phyloP scores from a whole-genome alignment of 345 rosid species.

The Salix exigua region DNA sequence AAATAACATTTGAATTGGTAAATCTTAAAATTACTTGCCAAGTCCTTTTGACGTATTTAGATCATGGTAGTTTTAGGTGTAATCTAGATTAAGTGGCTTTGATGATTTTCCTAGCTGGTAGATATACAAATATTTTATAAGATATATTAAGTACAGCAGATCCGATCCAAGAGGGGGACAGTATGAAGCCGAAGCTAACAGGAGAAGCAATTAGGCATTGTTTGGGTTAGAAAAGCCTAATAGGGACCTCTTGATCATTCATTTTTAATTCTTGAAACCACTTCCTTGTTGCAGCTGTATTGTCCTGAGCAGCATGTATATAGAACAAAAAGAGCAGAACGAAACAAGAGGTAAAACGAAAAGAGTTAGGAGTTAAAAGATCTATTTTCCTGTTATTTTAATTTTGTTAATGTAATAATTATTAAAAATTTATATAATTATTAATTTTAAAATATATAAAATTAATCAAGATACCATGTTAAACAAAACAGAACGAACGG shows the following conservation, averaged over 20 bases:
- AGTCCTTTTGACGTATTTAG: neutral
- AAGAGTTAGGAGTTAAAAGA: no score
- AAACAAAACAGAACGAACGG: constrained; percentile 17
- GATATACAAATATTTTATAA: neutral
- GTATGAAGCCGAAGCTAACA: neutral
- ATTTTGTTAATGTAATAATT: no score
- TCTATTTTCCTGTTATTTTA: no score
- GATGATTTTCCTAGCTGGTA: neutral
- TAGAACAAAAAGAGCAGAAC: no score
- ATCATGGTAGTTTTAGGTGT: neutral
- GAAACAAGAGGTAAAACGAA: no score
- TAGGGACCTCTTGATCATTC: constrained; percentile 10
- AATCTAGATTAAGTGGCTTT: neutral
- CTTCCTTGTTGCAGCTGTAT: constrained; percentile 4
- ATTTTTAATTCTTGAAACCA: neutral
- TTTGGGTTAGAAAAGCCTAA: neutral
- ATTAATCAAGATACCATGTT: no score
- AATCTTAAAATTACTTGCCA: neutral
- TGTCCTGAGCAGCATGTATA: constrained; percentile 12
- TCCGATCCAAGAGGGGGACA: neutral
- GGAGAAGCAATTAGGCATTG: neutral
- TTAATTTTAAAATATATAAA: no score
- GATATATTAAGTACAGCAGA: neutral
- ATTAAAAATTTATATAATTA: no score
- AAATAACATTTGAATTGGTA: neutral